Conservation (phyloP, 345 rosid genomes). For the Citrus cavaleriei region DNA sequence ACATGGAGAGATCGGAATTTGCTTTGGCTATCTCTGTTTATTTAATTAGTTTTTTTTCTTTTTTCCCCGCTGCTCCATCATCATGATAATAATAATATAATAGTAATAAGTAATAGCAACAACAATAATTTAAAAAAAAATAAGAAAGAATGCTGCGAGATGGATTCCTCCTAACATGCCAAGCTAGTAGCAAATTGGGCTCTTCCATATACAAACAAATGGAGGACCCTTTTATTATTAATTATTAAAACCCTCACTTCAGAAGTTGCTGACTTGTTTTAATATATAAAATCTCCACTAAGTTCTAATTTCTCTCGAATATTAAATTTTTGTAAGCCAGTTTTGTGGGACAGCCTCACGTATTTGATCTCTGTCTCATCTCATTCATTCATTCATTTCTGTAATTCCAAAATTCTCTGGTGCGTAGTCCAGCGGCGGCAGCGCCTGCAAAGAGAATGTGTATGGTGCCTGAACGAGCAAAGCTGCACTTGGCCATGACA, state of each 20-base stretch:
- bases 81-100: too few species aligned
- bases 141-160: background rate
- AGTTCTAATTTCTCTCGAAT: background rate
- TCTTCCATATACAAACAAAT: background rate
- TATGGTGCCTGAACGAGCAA: slow-evolving; percentile 36
- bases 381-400: background rate
- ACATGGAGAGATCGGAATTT: too few species aligned
- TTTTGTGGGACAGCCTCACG: background rate
- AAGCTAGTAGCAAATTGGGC: background rate
- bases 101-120: too few species aligned
- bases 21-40: too few species aligned
- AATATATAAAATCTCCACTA: background rate
- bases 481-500: slow-evolving; percentile 62
- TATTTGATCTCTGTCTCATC: background rate
- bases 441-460: slow-evolving; percentile 14
- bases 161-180: background rate
- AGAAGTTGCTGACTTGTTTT: background rate
- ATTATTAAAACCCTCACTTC: background rate
- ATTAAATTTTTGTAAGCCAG: background rate
- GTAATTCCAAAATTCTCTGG: background rate
- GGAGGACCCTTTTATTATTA: background rate
- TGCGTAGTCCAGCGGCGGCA: slow-evolving; percentile 18
- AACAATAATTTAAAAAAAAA: background rate
- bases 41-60: too few species aligned
- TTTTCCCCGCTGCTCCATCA: too few species aligned